Evolutionary conservation across 768 basidiomycete genomes (phyloP).

Genomic region (Nevesoporus exiguus): DNA sequence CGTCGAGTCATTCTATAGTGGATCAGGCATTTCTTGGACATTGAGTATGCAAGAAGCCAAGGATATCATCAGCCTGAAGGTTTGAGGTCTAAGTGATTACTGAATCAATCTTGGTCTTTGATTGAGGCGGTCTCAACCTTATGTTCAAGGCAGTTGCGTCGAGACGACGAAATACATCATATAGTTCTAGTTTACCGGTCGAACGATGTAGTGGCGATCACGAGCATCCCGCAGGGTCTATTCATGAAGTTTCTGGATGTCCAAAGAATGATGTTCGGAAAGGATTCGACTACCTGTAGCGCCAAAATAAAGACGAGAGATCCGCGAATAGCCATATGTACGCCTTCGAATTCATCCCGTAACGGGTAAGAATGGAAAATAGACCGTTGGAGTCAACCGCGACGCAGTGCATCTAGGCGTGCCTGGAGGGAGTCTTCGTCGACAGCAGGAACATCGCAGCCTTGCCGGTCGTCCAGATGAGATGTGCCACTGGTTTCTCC

Average conservation of each 20-base stretch:
- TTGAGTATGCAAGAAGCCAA: conserved; percentile 75
- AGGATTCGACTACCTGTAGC: neutral
- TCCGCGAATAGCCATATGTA: conserved; percentile 3
- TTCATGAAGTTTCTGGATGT: too few species aligned
- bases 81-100: conserved; percentile 15
- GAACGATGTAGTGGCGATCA: neutral
- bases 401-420: conserved; percentile 82
- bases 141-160: too few species aligned
- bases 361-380: conserved; percentile 4
- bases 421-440: conserved; percentile 96
- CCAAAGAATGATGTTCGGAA: neutral
- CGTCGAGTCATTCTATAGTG: conserved; percentile 90
- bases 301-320: neutral
- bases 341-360: conserved; percentile 5
- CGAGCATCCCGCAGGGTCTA: neutral
- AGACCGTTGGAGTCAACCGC: conserved; percentile 42
- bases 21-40: conserved; percentile 90
- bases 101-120: neutral
- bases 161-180: neutral
- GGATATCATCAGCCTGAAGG: conserved; percentile 58
- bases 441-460: conserved; percentile 42
- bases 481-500: conserved; percentile 51
- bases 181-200: neutral
- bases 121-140: too few species aligned
- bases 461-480: conserved; percentile 37